A percentile compares a stretch with the other conserved stretches of the same genome.
Evolutionary conservation across 2,329 filamentous ascomycete genomes (phyloP).

Genomic region (Dothideomycetes sp.): DNA sequence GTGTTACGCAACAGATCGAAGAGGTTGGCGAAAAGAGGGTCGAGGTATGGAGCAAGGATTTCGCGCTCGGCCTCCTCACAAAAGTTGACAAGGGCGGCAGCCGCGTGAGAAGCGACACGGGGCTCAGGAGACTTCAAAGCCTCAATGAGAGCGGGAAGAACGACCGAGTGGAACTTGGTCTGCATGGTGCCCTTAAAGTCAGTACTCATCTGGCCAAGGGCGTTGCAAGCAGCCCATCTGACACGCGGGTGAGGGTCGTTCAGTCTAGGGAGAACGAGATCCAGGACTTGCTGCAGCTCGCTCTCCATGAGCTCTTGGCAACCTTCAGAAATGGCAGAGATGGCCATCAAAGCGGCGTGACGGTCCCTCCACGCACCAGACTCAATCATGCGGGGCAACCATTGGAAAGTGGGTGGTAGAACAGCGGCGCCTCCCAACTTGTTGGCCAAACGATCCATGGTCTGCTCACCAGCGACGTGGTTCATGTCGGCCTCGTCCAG

Average conservation of each 20-base stretch:
- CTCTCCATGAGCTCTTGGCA: slow-evolving; percentile 93
- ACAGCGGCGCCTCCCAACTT: slow-evolving; percentile 93
- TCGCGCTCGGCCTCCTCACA: slow-evolving; percentile 95
- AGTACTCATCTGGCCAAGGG: slow-evolving; percentile 98
- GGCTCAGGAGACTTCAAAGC: slow-evolving; percentile 84
- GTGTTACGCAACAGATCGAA: slow-evolving; percentile 82
- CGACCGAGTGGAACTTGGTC: slow-evolving; percentile 79
- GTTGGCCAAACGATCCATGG: slow-evolving; percentile 95
- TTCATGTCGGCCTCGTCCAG: slow-evolving; percentile 94
- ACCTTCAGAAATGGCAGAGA: slow-evolving; percentile 95
- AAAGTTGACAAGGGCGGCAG: slow-evolving; percentile 97
- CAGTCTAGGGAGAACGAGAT: slow-evolving; percentile 86
- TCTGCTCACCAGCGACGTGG: slow-evolving; percentile 95
- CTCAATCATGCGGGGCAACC: slow-evolving; percentile 96
- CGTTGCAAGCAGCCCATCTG: slow-evolving; percentile 95
- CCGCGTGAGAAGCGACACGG: slow-evolving; percentile 91
- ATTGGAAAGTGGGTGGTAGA: slow-evolving; percentile 85
- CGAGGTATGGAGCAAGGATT: slow-evolving; percentile 85
- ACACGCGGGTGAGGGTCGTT: slow-evolving; percentile 87
- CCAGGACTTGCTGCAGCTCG: slow-evolving; percentile 86
- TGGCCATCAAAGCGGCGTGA: slow-evolving; percentile 95
- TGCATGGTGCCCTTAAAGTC: slow-evolving; percentile 99
- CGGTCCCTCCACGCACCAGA: slow-evolving; percentile 91
- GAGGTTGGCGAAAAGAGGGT: slow-evolving; percentile 73
- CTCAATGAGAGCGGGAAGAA: slow-evolving; percentile 84